Conservation (phyloP, 345 rosid genomes). For the Rubroshorea leprosula region DNA sequence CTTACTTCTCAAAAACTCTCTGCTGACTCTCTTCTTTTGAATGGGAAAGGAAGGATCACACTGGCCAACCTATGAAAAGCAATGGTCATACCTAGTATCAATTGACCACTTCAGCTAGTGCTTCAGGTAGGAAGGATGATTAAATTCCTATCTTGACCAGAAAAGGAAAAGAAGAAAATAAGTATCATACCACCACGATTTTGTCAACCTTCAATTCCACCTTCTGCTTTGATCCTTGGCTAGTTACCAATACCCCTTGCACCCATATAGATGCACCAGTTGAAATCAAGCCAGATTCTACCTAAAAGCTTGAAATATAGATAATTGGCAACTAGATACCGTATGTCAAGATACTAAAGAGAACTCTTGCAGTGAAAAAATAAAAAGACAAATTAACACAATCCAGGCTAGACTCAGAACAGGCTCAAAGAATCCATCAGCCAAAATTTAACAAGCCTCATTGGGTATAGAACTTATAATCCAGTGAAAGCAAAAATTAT, state of each 20-base stretch:
- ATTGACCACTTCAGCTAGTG: background rate
- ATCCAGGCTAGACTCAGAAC: background rate
- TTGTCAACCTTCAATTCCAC: constrained; percentile 82
- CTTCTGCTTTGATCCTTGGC: constrained; percentile 93
- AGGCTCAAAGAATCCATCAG: no score
- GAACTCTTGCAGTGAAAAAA: background rate
- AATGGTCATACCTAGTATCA: background rate
- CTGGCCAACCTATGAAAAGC: constrained; percentile 59
- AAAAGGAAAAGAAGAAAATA: constrained; percentile 7
- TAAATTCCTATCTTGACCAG: background rate
- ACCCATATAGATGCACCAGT: constrained; percentile 86
- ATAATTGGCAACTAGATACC: background rate
- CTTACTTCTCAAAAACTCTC: constrained; percentile 89
- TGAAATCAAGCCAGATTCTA: constrained; percentile 70
- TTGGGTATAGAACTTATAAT: no score
- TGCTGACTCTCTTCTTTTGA: constrained; percentile 91
- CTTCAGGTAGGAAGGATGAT: background rate
- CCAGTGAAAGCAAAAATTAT: no score
- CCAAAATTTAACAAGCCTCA: no score
- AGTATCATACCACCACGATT: constrained; percentile 53
- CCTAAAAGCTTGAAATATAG: constrained; percentile 34
- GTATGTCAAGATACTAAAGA: background rate
- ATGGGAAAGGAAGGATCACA: constrained; percentile 89
- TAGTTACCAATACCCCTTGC: constrained; percentile 71
- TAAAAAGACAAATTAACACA: background rate